Conservation (phyloP, 306 rosid genomes). For the Benincasa hispida region DNA sequence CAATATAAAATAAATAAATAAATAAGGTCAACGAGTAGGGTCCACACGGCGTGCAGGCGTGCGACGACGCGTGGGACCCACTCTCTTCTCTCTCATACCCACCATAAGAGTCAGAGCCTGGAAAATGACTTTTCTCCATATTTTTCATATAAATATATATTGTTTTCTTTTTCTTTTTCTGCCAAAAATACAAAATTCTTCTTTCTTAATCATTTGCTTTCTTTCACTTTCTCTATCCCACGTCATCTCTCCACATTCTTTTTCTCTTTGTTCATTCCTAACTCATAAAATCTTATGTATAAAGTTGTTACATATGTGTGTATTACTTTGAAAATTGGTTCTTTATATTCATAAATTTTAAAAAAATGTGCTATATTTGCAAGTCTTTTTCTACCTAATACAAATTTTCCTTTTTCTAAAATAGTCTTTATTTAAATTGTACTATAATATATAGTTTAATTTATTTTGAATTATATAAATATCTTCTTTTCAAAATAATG, state of each 20-base stretch:
- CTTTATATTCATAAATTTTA: too few species aligned
- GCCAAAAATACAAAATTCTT: slow-evolving; percentile 14
- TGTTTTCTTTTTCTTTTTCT: neutral
- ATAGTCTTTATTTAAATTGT: too few species aligned
- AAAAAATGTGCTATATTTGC: too few species aligned
- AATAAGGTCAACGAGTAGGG: slow-evolving; percentile 17
- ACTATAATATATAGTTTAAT: too few species aligned
- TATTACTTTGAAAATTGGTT: too few species aligned
- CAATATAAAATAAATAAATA: neutral
- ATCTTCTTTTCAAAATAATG: too few species aligned
- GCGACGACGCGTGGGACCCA: slow-evolving; percentile 49
- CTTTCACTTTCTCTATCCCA: neutral
- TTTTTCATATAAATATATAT: neutral
- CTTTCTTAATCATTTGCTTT: slow-evolving; percentile 24
- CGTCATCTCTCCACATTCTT: neutral
- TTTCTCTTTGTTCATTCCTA: neutral
- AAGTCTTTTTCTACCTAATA: too few species aligned
- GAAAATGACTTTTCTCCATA: slow-evolving; percentile 31
- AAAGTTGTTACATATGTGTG: too few species aligned
- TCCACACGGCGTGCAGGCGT: slow-evolving; percentile 92
- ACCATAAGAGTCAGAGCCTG: slow-evolving; percentile 79
- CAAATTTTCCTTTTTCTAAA: too few species aligned
- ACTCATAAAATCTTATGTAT: neutral
- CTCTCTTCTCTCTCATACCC: neutral
- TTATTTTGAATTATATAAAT: too few species aligned